A percentile compares a stretch with the other conserved stretches of the same genome.
Evolutionary conservation across 1,284 basidiomycete genomes (phyloP).

Genomic region (Trichosporon ovoides): DNA sequence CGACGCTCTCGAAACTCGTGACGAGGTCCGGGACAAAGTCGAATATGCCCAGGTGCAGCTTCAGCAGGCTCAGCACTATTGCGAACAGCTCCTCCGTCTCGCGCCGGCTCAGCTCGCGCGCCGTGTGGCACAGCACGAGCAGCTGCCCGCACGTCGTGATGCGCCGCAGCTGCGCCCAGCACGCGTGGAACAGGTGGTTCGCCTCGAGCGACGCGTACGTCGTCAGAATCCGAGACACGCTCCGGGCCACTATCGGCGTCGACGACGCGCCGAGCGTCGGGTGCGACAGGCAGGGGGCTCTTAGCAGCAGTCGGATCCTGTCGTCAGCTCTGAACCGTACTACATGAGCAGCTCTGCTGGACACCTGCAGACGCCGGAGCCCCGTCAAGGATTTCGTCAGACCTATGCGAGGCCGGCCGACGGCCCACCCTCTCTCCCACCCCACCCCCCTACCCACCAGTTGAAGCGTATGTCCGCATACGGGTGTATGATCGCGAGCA

Average conservation of each 20-base stretch:
- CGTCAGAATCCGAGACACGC: slow-evolving; percentile 24
- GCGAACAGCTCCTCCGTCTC: slow-evolving; percentile 23
- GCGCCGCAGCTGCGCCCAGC: slow-evolving; percentile 27
- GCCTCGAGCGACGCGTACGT: slow-evolving; percentile 22
- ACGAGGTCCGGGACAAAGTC: slow-evolving; percentile 18
- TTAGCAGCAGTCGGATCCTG: slow-evolving; percentile 29
- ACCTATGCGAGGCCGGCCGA: too few relatives aligned
- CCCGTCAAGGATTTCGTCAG: too few relatives aligned
- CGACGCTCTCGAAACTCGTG: slow-evolving; percentile 19
- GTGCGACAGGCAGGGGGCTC: slow-evolving; percentile 20
- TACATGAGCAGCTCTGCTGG: too few relatives aligned
- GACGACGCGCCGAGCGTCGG: slow-evolving; percentile 19
- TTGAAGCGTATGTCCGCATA: slow-evolving; percentile 28
- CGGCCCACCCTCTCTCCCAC: too few relatives aligned
- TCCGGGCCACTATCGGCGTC: slow-evolving; percentile 22
- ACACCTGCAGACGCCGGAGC: too few relatives aligned
- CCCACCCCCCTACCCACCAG: too few relatives aligned
- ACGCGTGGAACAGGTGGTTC: slow-evolving; percentile 20
- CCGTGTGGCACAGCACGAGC: slow-evolving; percentile 25
- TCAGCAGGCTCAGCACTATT: slow-evolving; percentile 15
- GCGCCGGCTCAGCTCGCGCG: slow-evolving; percentile 18
- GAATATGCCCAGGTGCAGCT: slow-evolving; percentile 16
- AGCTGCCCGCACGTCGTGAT: slow-evolving; percentile 28
- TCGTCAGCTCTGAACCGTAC: background rate
- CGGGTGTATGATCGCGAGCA: slow-evolving; percentile 16